Evolutionary conservation across 495 filamentous ascomycete species (phyloP).

Genomic region (Aspergillus nidulans): DNA sequence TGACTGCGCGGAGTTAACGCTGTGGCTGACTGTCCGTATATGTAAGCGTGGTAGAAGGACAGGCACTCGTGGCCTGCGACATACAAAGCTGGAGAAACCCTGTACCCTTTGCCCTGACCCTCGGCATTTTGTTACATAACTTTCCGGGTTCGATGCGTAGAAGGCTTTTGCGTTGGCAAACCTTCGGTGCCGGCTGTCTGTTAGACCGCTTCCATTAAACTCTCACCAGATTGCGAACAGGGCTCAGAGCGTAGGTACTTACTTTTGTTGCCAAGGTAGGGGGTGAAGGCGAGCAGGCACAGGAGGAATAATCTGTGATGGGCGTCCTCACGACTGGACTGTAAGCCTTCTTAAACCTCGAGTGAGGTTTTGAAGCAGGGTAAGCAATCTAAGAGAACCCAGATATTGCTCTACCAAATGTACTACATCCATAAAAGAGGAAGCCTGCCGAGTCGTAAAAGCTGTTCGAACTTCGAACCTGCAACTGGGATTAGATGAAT

Average conservation of each 20-base stretch:
- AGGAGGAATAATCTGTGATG: slow-evolving; percentile 3
- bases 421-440: slow-evolving; percentile 17
- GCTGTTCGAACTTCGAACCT: neutral
- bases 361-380: slow-evolving; percentile 8
- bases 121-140: slow-evolving; percentile 11
- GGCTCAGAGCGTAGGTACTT: slow-evolving; percentile 12
- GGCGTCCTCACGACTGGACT: neutral
- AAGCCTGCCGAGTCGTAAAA: slow-evolving; percentile 18
- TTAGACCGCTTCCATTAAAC: slow-evolving; percentile 7
- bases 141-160: slow-evolving; percentile 7
- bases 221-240: slow-evolving; percentile 8
- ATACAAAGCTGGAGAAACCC: slow-evolving; percentile 17
- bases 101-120: slow-evolving; percentile 16
- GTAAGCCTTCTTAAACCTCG: slow-evolving; percentile 1
- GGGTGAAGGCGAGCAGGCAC: slow-evolving; percentile 5
- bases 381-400: slow-evolving; percentile 19
- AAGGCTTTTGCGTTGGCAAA: slow-evolving; percentile 5
- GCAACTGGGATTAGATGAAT: slow-evolving; percentile 10
- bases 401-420: slow-evolving; percentile 6
- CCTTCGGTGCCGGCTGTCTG: neutral
- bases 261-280: slow-evolving; percentile 12
- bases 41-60: neutral
- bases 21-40: slow-evolving; percentile 13
- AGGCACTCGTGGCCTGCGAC: slow-evolving; percentile 9
- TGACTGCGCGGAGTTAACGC: slow-evolving; percentile 30